Evolutionary conservation across 1,284 basidiomycete genomes (phyloP).

Genomic region (Ceratobasidium sp.): DNA sequence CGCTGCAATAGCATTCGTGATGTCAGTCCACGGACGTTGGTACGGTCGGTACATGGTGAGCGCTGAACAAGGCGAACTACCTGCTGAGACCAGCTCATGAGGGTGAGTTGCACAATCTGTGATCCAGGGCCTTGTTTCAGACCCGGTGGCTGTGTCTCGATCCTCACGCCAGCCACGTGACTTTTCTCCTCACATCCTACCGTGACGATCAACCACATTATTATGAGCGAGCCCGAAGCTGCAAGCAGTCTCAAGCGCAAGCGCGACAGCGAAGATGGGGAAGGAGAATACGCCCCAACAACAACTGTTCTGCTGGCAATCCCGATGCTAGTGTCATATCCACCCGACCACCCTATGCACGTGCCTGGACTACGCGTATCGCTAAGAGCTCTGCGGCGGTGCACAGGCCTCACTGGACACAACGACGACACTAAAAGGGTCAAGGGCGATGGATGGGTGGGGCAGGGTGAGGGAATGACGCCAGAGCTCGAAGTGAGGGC

Average conservation of each 20-base stretch:
- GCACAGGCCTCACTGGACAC: conserved; percentile 51
- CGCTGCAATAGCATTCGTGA: too few relatives aligned
- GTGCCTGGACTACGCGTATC: conserved; percentile 62
- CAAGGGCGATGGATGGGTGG: neutral
- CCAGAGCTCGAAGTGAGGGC: conserved; percentile 68
- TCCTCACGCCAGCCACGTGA: conserved; percentile 17
- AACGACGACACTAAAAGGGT: neutral
- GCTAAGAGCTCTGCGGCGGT: conserved; percentile 60
- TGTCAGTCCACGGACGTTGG: too few relatives aligned
- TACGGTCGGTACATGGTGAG: too few relatives aligned
- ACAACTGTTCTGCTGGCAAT: conserved; percentile 63
- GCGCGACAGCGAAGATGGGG: conserved; percentile 6
- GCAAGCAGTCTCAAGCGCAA: conserved; percentile 36
- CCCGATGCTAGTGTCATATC: conserved; percentile 64
- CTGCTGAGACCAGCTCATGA: too few relatives aligned
- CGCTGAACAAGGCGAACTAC: too few relatives aligned
- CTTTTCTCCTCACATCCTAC: conserved; percentile 19
- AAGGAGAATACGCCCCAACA: conserved; percentile 38
- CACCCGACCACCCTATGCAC: conserved; percentile 64
- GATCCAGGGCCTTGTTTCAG: too few relatives aligned
- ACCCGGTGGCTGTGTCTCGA: neutral
- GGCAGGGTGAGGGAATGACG: conserved; percentile 53
- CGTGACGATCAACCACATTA: conserved; percentile 17
- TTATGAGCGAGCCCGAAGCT: too few relatives aligned
- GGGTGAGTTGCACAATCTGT: too few relatives aligned